Conservation (phyloP, 2,329 filamentous ascomycete genomes). For the Metarhizium sp. region DNA sequence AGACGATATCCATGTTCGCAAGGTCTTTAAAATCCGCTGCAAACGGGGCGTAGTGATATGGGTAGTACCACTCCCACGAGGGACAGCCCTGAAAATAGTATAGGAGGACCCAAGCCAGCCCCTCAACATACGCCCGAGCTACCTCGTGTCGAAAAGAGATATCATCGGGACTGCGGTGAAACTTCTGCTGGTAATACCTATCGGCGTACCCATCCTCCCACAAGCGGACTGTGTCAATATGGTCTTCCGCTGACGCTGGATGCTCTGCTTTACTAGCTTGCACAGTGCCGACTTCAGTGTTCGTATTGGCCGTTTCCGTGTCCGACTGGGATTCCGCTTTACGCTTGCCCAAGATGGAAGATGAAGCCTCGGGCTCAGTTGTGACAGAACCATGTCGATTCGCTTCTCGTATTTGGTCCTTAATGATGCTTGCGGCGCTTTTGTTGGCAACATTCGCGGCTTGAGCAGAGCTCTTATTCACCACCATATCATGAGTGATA, state of each 20-base stretch:
- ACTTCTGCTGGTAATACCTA: slow-evolving; percentile 96
- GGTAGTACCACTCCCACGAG: slow-evolving; percentile 99
- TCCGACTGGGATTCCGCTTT: slow-evolving; percentile 45
- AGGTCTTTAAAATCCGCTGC: slow-evolving; percentile 88
- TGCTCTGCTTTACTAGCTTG: background rate
- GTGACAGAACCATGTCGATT: slow-evolving; percentile 7
- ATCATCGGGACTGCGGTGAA: slow-evolving; percentile 72
- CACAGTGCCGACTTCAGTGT: slow-evolving; percentile 36
- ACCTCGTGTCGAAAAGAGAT: slow-evolving; percentile 82
- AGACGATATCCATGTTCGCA: slow-evolving; percentile 66
- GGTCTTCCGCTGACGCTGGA: slow-evolving; percentile 44
- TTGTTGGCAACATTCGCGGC: slow-evolving; percentile 81
- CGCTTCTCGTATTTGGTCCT: slow-evolving; percentile 59
- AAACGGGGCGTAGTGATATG: slow-evolving; percentile 96
- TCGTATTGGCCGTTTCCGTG: background rate
- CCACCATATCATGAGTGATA: slow-evolving; percentile 80
- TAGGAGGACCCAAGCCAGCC: slow-evolving; percentile 85
- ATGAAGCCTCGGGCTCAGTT: slow-evolving; percentile 24
- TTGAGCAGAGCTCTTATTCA: slow-evolving; percentile 58
- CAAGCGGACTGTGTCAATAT: slow-evolving; percentile 73
- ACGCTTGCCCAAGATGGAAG: slow-evolving; percentile 59
- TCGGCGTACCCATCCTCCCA: slow-evolving; percentile 96
- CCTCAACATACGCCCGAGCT: slow-evolving; percentile 85
- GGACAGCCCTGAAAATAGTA: slow-evolving; percentile 99
- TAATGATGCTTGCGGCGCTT: slow-evolving; percentile 82